Evolutionary conservation across 2,329 filamentous ascomycete genomes (phyloP).

Genomic region (Aureobasidium sp.): DNA sequence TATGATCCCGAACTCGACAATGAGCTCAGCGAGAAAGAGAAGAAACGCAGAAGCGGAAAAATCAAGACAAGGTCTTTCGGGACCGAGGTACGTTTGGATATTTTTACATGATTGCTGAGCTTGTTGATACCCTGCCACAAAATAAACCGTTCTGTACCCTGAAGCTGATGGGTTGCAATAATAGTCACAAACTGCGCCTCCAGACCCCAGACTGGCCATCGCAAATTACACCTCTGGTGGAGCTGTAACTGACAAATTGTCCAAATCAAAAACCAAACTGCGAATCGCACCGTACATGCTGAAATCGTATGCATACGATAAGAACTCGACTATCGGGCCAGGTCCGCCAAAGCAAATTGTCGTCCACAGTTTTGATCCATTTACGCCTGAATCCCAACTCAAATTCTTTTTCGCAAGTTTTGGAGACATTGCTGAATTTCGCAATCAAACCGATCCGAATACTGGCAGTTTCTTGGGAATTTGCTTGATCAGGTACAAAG

Average conservation of each 20-base stretch:
- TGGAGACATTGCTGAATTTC: slow-evolving; percentile 82
- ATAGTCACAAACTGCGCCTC: slow-evolving; percentile 67
- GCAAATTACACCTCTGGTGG: slow-evolving; percentile 50
- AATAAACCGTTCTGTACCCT: slow-evolving; percentile 33
- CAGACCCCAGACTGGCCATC: slow-evolving; percentile 73
- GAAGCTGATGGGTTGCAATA: slow-evolving; percentile 32
- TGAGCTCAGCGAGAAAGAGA: slow-evolving; percentile 51
- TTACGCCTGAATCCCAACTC: slow-evolving; percentile 72
- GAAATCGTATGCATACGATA: slow-evolving; percentile 74
- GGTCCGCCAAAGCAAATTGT: slow-evolving; percentile 86
- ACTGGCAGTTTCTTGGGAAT: slow-evolving; percentile 93
- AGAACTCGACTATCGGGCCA: slow-evolving; percentile 75
- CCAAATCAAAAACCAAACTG: slow-evolving; percentile 62
- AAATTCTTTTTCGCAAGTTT: slow-evolving; percentile 69
- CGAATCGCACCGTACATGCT: slow-evolving; percentile 71
- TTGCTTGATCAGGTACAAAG: slow-evolving; percentile 82
- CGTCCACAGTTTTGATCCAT: slow-evolving; percentile 90
- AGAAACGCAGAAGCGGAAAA: slow-evolving; percentile 34
- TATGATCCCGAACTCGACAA: slow-evolving; percentile 59
- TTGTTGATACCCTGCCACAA: slow-evolving; percentile 27
- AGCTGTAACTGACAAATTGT: slow-evolving; percentile 39
- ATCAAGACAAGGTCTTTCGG: slow-evolving; percentile 30
- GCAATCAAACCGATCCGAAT: slow-evolving; percentile 90
- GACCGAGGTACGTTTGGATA: slow-evolving; percentile 35
- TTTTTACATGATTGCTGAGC: slow-evolving; percentile 30